phyloP scores from a whole-genome alignment of 2,329 filamentous ascomycete species.

The Pseudocercospora macadamiae region DNA sequence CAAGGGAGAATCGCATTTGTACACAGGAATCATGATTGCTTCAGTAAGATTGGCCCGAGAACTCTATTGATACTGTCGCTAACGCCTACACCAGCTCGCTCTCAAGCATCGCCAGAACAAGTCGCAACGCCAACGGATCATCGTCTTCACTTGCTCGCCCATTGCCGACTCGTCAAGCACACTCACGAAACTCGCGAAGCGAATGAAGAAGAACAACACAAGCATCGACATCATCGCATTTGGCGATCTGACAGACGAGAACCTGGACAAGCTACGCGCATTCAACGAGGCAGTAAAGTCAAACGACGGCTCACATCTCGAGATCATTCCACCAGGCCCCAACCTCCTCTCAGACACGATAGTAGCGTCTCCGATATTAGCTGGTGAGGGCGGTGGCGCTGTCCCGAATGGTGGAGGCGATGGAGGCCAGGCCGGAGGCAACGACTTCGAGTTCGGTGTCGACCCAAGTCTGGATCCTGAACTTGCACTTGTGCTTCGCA shows the following conservation, averaged over 20 bases:
- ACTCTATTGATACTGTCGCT: neutral
- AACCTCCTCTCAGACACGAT: slow-evolving; percentile 93
- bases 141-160: slow-evolving; percentile 94
- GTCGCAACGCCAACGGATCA: slow-evolving; percentile 92
- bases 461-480: slow-evolving; percentile 92
- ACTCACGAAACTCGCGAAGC: slow-evolving; percentile 86
- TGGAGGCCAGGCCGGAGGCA: slow-evolving; percentile 52
- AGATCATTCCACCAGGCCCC: slow-evolving; percentile 85
- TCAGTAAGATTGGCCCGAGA: slow-evolving; percentile 63
- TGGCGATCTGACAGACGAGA: slow-evolving; percentile 88
- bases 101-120: slow-evolving; percentile 98
- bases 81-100: slow-evolving; percentile 67
- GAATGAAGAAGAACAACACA: slow-evolving; percentile 98
- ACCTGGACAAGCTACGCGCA: slow-evolving; percentile 82
- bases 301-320: slow-evolving; percentile 86
- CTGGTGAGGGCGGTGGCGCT: slow-evolving; percentile 71
- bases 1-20: slow-evolving; percentile 81
- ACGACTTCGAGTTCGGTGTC: slow-evolving; percentile 82
- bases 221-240: slow-evolving; percentile 94
- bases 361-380: slow-evolving; percentile 84
- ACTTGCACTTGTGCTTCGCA: slow-evolving; percentile 87
- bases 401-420: slow-evolving; percentile 54
- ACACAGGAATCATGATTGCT: slow-evolving; percentile 93
- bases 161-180: slow-evolving; percentile 88
- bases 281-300: slow-evolving; percentile 95